phyloP scores from a whole-genome alignment of 2,329 filamentous ascomycete genomes.

The Diplodia mutila region DNA sequence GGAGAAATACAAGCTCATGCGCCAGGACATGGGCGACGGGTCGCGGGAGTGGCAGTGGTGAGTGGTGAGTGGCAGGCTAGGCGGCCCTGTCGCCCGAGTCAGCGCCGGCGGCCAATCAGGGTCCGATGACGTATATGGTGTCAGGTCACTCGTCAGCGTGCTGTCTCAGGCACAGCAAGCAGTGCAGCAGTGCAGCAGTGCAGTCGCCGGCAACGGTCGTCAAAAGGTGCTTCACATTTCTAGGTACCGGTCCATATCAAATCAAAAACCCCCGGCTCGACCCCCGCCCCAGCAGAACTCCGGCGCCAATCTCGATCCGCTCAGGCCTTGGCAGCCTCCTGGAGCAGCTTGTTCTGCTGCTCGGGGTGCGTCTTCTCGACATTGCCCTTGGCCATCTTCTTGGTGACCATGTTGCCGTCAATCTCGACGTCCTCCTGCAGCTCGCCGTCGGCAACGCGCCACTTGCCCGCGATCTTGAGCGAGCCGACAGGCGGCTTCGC shows the following conservation, averaged over 20 bases:
- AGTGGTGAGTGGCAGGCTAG: conserved; percentile 6
- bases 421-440: conserved; percentile 46
- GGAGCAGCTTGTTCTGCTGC: conserved; percentile 42
- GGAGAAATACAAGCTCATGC: conserved; percentile 14
- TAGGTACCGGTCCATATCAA: background rate
- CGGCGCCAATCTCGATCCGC: background rate
- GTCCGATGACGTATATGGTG: conserved; percentile 12
- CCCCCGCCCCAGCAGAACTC: background rate
- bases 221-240: conserved; percentile 4
- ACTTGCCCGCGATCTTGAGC: conserved; percentile 44
- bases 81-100: background rate
- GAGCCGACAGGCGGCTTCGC: conserved; percentile 45
- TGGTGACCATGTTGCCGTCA: conserved; percentile 48
- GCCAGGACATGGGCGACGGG: conserved; percentile 15
- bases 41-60: conserved; percentile 14
- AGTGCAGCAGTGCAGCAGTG: background rate
- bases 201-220: background rate
- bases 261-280: background rate
- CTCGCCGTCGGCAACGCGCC: conserved; percentile 39
- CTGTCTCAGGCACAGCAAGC: conserved; percentile 11
- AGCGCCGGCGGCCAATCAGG: background rate
- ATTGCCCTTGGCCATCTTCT: conserved; percentile 47
- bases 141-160: background rate
- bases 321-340: conserved; percentile 34
- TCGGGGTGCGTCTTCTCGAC: conserved; percentile 46